Base-by-base conservation (phyloP, 73 alveolate species). In the Uronychia binucleata region DNA sequence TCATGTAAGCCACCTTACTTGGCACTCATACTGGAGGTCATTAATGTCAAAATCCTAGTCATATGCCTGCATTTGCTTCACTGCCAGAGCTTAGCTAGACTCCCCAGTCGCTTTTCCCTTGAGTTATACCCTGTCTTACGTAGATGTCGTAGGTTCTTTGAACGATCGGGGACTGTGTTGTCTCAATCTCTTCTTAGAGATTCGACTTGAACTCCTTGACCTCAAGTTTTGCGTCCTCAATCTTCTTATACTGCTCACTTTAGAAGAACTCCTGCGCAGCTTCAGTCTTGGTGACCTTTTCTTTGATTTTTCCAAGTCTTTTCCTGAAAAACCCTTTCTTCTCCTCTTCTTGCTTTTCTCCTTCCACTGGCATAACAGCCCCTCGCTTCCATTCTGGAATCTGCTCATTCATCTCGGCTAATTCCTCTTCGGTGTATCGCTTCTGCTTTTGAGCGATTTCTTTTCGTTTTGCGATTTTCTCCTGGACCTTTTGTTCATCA, bases 341-440 rank as follows among this genome's bases (percentile, higher is more conserved):
- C 59, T 77, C 81, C n/a, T 78, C 95, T 67, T 86, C 78, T 28
- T 0, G 28, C 19, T 58, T 85, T 31, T 83, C 35, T 27, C 59
- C 80, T 30, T 89, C 95, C 25, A 80, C 59, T 13, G 74, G 75
- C 1, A 86, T 77, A 26, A 89, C 82, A 1, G 91, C 92, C 31
- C 89, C 90, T 60, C 87, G 77, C 80, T 89, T 89, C 91, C 92
- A 84, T 1, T 89, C 95, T 5, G 95, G 95, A 31, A 89, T 84
- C n/a, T 78, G n/a, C 30, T 60, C 86, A 26, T 89, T 77, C 78
- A 81, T 57, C 35, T 32, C 83, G 1, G 34, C 89, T 0, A 77
- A 60, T 31, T 89, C 81, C 34, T 84, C 92, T 35, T 58, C 79
- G 19, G 76, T 74, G 82, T 78, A 31, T 31, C 84, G 74, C 78